Base-by-base conservation (phyloP, 306 rosid genomes). In the Notholithocarpus densiflorus region DNA sequence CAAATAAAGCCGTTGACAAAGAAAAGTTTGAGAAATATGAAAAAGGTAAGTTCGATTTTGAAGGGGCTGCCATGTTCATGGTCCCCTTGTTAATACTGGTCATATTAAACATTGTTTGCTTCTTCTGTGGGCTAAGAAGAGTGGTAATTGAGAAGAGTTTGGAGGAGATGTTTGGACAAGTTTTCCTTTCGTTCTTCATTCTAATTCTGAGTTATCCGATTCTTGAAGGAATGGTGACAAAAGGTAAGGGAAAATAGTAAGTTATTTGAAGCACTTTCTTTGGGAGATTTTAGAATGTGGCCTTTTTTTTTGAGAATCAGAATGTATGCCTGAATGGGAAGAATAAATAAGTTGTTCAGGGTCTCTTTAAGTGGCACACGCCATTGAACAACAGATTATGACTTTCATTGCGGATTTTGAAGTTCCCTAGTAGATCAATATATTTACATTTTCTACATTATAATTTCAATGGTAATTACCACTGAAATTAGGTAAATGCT, bases 31-130 rank as follows among this genome's bases (percentile, higher is more conserved):
- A 84, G 57, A 82, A 87, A 76, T 87, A 87, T 53, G 84, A 87
- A 52, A 56, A 84, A 61, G 90, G 90, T 23, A 87, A n/a, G 70
- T 87, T 87, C 31, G 72, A 87, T 84, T 79, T 87, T 61, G 79
- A 87, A 71, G 90, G 90, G 61, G 90, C 88, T 18, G 86, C 88
- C 20, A 4, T 84, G 68, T 80, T 72, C 73, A 87, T 87, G 90
- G 72, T 78, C 64, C 90, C 90, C 52, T 19, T 87, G 88, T 81
- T 77, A 43, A 13, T 82, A 3, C 55, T 87, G 5, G 86, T 75
- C 72, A 4, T 78, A 3, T 70, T 76, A 45, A 87, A 84, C 83
- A 56, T 81, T 24, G 62, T 79, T 8, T 77, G 80, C 74, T 68
- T 77, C 20, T 18, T 77, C 19, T 64, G 80, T 65, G 80, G 74